Evolutionary conservation across 2,329 filamentous ascomycete species (phyloP), one percentile per base, ranked within the genome.

Genomic region (Beauveria sp.): DNA sequence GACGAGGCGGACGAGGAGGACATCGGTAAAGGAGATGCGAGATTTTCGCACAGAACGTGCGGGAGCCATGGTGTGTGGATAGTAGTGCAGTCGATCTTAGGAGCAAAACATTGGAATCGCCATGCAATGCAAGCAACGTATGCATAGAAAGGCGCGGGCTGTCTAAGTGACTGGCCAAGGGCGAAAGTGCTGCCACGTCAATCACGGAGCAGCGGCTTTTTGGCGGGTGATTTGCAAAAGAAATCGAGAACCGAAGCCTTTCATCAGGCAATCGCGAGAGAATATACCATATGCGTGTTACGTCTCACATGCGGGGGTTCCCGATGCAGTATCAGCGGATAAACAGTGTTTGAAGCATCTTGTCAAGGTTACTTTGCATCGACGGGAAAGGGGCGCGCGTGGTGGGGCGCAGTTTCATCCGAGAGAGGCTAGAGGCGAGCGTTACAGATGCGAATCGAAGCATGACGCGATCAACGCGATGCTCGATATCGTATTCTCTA

Each of bases 1-100:
- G 72, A 90, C 73, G 66, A 93, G 81, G 60, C 95, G 90, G 65
- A 96, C 83, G 46, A 84, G 79, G 66, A 97, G 68, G 60, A 85
- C 74, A 63, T 69, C 64, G 53, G 66, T 68, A 5, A 74, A 64
- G 59, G 75, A 72, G 46, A 68, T 62, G 58, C 58, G 49, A 53
- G 40, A 42, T 16, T 53, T 60, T 20, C 40, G 26, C 6, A 14
- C 18, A 3, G 58, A 12, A 16, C 42, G 58, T 31, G 49, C 5
- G 34, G 40, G 50, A 14, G 20, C 49, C 58, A 59, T 59, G 31
- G 12, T 6, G n/a, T 42, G n/a, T 5, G 31, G 18, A 16, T 10
- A 3, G 18, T 46, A 45, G 24, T 18, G 18, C 43, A 40, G 38
- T 14, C 12, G 20, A 5, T 48, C 5, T 22, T 8, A 26, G n/a